Evolutionary conservation across 2,329 filamentous ascomycete species (phyloP).

Genomic region (Aspergillus fijiensis): DNA sequence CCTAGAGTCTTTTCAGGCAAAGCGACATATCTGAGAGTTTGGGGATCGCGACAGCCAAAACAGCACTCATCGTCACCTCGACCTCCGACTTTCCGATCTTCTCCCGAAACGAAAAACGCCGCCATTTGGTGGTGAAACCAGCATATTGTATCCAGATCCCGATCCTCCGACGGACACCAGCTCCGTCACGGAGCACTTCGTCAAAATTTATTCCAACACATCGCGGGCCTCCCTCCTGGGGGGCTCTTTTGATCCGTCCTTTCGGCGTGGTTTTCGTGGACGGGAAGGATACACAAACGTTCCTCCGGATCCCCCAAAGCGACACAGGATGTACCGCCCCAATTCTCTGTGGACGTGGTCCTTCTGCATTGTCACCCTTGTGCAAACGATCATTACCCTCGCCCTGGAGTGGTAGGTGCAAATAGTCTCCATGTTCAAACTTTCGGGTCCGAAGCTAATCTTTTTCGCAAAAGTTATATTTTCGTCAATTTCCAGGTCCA

Average conservation of each 20-base stretch:
- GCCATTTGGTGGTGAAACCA: constrained; percentile 34
- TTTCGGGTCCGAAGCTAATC: constrained; percentile 1
- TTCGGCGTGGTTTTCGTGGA: constrained; percentile 52
- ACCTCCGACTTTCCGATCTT: neutral
- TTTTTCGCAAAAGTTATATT: constrained; percentile 65
- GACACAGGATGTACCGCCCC: constrained; percentile 68
- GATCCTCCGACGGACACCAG: constrained; percentile 29
- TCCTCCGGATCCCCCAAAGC: constrained; percentile 31
- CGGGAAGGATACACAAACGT: constrained; percentile 51
- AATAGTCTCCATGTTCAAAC: neutral
- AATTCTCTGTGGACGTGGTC: constrained; percentile 84
- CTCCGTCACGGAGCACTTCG: constrained; percentile 43
- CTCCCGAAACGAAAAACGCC: constrained; percentile 10
- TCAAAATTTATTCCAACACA: constrained; percentile 58
- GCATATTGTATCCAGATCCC: constrained; percentile 32
- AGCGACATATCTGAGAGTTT: neutral
- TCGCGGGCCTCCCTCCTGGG: constrained; percentile 60
- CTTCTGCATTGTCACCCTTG: constrained; percentile 70
- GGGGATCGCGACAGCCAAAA: neutral
- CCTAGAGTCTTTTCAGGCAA: neutral
- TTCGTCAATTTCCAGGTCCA: constrained; percentile 78
- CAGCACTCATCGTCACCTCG: neutral
- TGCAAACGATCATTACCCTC: constrained; percentile 79
- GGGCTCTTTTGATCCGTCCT: constrained; percentile 54
- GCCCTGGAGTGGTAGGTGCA: constrained; percentile 77